phyloP scores from a whole-genome alignment of 352 stramenopile genomes.

The Pythium apleroticum region DNA sequence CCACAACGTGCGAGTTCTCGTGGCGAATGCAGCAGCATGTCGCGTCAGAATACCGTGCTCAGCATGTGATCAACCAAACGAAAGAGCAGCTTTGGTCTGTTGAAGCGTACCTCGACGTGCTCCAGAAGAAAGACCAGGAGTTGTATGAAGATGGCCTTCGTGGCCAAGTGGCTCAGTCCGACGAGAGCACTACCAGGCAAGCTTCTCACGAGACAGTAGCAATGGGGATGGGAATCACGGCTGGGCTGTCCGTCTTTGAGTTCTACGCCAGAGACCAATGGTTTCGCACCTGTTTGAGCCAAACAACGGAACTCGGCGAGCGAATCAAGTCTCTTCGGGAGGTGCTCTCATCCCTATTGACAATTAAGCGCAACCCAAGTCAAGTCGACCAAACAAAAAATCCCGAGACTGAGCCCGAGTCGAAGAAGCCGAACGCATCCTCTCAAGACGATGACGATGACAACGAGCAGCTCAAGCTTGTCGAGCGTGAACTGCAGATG shows the following conservation, averaged over 20 bases:
- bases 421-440: neutral
- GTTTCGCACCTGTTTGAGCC: constrained; percentile 27
- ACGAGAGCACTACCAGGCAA: neutral
- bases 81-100: constrained; percentile 15
- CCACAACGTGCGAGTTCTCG: constrained; percentile 30
- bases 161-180: neutral
- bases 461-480: constrained; percentile 6
- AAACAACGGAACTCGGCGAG: constrained; percentile 31
- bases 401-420: neutral
- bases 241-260: constrained; percentile 27
- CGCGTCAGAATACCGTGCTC: constrained; percentile 25
- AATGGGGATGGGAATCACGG: constrained; percentile 14
- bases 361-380: neutral
- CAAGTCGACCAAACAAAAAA: neutral
- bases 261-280: constrained; percentile 35
- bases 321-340: constrained; percentile 25
- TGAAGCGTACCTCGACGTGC: constrained; percentile 26
- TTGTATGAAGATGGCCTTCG: constrained; percentile 18
- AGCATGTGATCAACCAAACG: constrained; percentile 20
- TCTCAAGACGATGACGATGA: neutral
- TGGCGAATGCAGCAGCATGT: constrained; percentile 38
- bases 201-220: neutral
- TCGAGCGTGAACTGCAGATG: neutral
- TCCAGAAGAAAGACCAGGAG: constrained; percentile 26
- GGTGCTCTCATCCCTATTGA: constrained; percentile 4